These are phyloP conservation scores for Suillus subaureus DNA, from an alignment of 768 basidiomycete species.

Conservation along the genomic window DNA sequence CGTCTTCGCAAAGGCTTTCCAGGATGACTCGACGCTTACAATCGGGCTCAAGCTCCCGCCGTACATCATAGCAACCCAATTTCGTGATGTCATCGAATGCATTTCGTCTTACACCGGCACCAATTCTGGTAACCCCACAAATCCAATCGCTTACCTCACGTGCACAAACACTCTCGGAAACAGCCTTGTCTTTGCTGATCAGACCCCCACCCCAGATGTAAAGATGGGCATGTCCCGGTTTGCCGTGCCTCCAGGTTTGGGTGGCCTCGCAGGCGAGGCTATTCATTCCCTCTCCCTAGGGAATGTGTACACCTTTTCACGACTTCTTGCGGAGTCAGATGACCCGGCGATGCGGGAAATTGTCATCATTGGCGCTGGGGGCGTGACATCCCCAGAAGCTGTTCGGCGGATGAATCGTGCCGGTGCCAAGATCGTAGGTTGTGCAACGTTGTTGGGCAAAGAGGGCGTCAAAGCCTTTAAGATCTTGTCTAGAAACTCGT, in stretches of 20 bases:
- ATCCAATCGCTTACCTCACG: slow-evolving; percentile 73
- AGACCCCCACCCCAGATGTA: slow-evolving; percentile 37
- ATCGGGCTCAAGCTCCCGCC: slow-evolving; percentile 83
- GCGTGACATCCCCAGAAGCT: slow-evolving; percentile 64
- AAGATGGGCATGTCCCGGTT: slow-evolving; percentile 31
- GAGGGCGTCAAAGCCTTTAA: slow-evolving; percentile 58
- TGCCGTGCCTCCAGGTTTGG: slow-evolving; percentile 65
- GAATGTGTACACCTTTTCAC: slow-evolving; percentile 67
- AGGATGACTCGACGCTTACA: slow-evolving; percentile 54
- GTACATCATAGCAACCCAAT: slow-evolving; percentile 64
- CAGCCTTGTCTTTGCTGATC: slow-evolving; percentile 62
- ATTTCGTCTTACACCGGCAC: slow-evolving; percentile 43
- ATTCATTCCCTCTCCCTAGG: slow-evolving; percentile 79
- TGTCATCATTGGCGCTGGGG: slow-evolving; percentile 79
- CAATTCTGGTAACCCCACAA: slow-evolving; percentile 24
- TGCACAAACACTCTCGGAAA: slow-evolving; percentile 83
- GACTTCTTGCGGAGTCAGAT: slow-evolving; percentile 46
- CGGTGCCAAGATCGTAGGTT: slow-evolving; percentile 73
- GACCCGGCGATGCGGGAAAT: slow-evolving; percentile 49
- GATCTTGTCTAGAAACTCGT: slow-evolving; percentile 28
- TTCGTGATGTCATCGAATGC: slow-evolving; percentile 51
- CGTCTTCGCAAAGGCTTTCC: slow-evolving; percentile 52
- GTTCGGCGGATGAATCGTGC: slow-evolving; percentile 70
- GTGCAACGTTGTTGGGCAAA: slow-evolving; percentile 57
- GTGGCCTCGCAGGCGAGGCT: slow-evolving; percentile 77